Evolutionary conservation across 805 yeast genomes (phyloP).

Genomic region (Debaryomyces prosopidis): DNA sequence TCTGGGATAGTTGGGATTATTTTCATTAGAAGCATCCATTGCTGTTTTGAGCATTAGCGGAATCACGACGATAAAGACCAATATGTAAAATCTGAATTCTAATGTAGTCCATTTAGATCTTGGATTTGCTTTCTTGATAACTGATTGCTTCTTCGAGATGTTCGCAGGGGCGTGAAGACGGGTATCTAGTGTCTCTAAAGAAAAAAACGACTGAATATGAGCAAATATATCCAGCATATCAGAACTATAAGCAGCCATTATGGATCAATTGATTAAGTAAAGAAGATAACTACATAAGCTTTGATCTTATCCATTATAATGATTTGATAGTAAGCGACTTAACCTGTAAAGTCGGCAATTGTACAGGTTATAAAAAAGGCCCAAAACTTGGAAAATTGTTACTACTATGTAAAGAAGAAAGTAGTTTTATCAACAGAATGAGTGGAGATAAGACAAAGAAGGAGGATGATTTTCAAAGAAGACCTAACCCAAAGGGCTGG

Average conservation of each 20-base stretch:
- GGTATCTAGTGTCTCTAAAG: slow-evolving; percentile 54
- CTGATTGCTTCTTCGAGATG: slow-evolving; percentile 27
- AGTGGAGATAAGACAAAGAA: slow-evolving; percentile 1
- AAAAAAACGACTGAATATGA: slow-evolving; percentile 38
- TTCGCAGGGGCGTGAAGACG: slow-evolving; percentile 45
- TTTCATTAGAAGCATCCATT: slow-evolving; percentile 72
- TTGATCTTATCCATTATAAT: no score
- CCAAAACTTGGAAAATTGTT: no score
- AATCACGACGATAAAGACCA: slow-evolving; percentile 65
- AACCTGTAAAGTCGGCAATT: no score
- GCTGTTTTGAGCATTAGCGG: slow-evolving; percentile 85
- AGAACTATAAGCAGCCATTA: neutral
- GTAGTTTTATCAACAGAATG: neutral
- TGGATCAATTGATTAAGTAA: neutral
- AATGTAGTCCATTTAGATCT: slow-evolving; percentile 68
- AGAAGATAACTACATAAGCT: neutral
- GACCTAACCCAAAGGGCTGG: slow-evolving; percentile 81
- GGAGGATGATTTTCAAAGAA: slow-evolving; percentile 35
- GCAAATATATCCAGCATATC: slow-evolving; percentile 10
- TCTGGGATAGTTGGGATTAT: slow-evolving; percentile 69
- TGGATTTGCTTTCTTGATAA: slow-evolving; percentile 31
- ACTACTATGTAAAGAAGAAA: no score
- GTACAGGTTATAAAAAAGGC: no score
- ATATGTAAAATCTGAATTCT: slow-evolving; percentile 71
- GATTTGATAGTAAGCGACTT: no score